Conservation (phyloP, 306 rosid species). For the Citrullus amarus region DNA sequence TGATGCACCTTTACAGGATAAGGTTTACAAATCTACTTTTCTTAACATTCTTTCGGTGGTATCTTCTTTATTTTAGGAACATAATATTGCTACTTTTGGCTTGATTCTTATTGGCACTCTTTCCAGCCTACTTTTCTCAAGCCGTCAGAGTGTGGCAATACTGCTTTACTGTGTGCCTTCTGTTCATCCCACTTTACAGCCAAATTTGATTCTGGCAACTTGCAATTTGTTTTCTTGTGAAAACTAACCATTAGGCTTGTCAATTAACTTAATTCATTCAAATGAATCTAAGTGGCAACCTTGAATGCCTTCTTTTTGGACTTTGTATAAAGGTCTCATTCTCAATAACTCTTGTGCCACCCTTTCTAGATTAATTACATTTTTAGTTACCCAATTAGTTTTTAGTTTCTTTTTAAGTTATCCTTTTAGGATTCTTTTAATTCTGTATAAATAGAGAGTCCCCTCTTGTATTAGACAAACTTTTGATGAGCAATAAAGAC, state of each 20-base stretch:
- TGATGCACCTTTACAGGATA: neutral
- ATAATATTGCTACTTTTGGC: neutral
- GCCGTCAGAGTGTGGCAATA: neutral
- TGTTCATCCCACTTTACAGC: neutral
- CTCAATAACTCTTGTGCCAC: neutral
- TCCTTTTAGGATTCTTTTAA: no score
- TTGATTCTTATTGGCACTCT: neutral
- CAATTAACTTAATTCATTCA: neutral
- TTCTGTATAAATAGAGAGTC: no score
- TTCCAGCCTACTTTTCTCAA: neutral
- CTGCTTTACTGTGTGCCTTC: neutral
- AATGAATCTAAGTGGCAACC: neutral
- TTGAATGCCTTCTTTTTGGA: neutral
- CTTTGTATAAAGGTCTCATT: neutral
- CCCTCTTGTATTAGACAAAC: no score
- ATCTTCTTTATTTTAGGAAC: neutral
- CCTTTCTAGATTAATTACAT: neutral
- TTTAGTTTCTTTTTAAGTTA: no score
- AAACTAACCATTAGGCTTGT: neutral
- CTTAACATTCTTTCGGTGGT: neutral
- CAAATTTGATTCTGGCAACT: neutral
- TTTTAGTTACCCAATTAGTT: no score
- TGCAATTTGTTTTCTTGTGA: neutral
- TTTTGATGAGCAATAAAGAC: no score
- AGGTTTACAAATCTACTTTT: neutral